Conservation (phyloP, 2,329 filamentous ascomycete species). For the Diaporthe amygdali region DNA sequence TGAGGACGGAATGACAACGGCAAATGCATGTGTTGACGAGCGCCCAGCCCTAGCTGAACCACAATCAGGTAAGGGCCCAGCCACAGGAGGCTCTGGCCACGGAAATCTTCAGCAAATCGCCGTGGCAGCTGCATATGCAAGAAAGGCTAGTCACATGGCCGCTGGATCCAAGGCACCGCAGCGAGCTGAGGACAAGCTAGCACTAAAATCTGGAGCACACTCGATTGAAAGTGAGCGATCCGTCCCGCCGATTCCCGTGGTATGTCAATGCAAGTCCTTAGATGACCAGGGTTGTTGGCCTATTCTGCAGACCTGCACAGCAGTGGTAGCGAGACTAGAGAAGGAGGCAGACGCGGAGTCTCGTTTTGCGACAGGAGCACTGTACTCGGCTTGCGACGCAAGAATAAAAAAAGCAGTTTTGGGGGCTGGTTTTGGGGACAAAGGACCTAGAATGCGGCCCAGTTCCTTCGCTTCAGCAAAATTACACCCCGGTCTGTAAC, state of each 20-base stretch:
- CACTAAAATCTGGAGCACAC: slow-evolving; percentile 3
- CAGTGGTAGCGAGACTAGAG: slow-evolving; percentile 10
- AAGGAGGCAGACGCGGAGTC: slow-evolving; percentile 16
- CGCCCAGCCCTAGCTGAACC: not conserved
- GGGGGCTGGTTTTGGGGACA: not conserved
- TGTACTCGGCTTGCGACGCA: slow-evolving; percentile 9
- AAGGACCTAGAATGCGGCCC: not conserved
- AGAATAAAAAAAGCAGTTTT: not conserved
- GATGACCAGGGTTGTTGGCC: slow-evolving; percentile 3
- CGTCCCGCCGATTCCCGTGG: slow-evolving; percentile 21
- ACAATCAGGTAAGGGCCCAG: not conserved
- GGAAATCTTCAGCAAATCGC: slow-evolving; percentile 9
- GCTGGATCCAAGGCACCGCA: not conserved
- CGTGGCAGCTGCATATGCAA: slow-evolving; percentile 16
- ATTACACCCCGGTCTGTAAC: not conserved
- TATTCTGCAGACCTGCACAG: slow-evolving; percentile 7
- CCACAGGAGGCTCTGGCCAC: slow-evolving; percentile 17
- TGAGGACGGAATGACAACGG: not conserved
- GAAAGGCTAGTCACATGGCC: slow-evolving; percentile 12
- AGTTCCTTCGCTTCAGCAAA: not conserved
- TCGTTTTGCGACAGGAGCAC: slow-evolving; percentile 15
- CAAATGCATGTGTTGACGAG: not conserved
- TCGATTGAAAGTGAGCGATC: slow-evolving; percentile 22
- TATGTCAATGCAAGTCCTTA: slow-evolving; percentile 19
- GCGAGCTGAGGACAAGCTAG: slow-evolving; percentile 8